A percentile compares a stretch with the other conserved stretches of the same genome.
phyloP scores from a whole-genome alignment of 257 asterid genomes.

The Agastache rugosa region DNA sequence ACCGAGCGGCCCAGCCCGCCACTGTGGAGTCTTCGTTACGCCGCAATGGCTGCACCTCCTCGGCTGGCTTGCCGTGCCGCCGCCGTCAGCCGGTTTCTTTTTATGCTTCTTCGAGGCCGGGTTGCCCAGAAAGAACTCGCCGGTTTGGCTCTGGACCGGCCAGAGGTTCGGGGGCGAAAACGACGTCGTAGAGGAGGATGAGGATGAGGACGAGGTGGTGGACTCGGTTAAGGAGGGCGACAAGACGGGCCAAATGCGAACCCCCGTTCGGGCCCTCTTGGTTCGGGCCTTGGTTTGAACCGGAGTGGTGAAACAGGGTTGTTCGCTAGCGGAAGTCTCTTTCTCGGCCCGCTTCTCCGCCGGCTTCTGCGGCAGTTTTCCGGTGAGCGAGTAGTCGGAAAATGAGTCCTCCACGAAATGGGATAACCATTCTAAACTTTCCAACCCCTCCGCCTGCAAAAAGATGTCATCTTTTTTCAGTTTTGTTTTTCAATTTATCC shows the following conservation, averaged over 20 bases:
- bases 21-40: conserved; percentile 70
- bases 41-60: conserved; percentile 69
- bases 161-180: conserved; percentile 43
- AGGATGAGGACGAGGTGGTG: conserved; percentile 67
- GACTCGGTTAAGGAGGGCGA: conserved; percentile 70
- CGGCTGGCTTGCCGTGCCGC: conserved; percentile 38
- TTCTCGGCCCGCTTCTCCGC: conserved; percentile 38
- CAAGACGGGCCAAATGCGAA: conserved; percentile 74
- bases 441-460: conserved; percentile 78
- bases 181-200: conserved; percentile 58
- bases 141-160: conserved; percentile 50
- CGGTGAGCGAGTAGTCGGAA: conserved; percentile 59
- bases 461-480: not conserved
- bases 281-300: conserved; percentile 93
- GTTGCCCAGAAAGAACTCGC: conserved; percentile 45
- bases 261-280: conserved; percentile 72
- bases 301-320: conserved; percentile 55
- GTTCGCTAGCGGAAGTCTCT: conserved; percentile 19
- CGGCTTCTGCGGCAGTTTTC: conserved; percentile 49
- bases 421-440: conserved; percentile 85
- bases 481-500: not conserved
- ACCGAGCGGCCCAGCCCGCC: conserved; percentile 76
- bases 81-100: conserved; percentile 35
- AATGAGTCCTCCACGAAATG: conserved; percentile 89
- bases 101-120: conserved; percentile 42